These are phyloP conservation scores for Ensete glaucum DNA, from an alignment of 176 grass and related monocot genomes.

Conservation along the genomic window DNA sequence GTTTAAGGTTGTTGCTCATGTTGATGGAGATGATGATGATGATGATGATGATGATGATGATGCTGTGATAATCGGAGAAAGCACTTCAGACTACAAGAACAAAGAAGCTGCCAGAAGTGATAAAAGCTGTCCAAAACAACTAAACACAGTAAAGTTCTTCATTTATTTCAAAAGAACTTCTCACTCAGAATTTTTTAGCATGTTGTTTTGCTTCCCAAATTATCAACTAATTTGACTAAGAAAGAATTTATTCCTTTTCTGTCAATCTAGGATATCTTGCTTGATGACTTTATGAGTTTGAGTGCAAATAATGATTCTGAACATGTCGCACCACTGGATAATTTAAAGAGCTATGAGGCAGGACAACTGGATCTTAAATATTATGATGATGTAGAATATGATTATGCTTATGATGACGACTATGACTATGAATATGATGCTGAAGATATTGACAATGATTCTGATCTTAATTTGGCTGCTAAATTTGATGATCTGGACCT, in stretches of 20 bases:
- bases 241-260: background rate
- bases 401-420: constrained; percentile 48
- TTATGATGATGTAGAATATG: constrained; percentile 21
- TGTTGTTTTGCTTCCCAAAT: background rate
- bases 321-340: constrained; percentile 17
- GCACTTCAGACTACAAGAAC: constrained; percentile 36
- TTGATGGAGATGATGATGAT: constrained; percentile 52
- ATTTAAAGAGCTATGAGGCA: constrained; percentile 21
- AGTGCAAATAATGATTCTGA: constrained; percentile 14
- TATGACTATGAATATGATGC: constrained; percentile 28
- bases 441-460: constrained; percentile 18
- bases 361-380: constrained; percentile 16
- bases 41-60: constrained; percentile 42
- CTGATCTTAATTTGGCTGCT: constrained; percentile 34
- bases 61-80: constrained; percentile 39
- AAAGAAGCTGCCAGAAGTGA: constrained; percentile 39
- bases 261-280: constrained; percentile 35
- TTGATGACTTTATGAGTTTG: constrained; percentile 21
- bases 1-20: constrained; percentile 45
- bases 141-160: constrained; percentile 23
- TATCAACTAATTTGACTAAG: background rate
- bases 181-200: constrained; percentile 1
- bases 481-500: constrained; percentile 47
- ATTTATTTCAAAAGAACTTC: background rate
- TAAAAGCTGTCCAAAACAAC: constrained; percentile 30